phyloP scores from a whole-genome alignment of 2,329 filamentous ascomycete species.

The Purpureocillium takamizusanense region DNA sequence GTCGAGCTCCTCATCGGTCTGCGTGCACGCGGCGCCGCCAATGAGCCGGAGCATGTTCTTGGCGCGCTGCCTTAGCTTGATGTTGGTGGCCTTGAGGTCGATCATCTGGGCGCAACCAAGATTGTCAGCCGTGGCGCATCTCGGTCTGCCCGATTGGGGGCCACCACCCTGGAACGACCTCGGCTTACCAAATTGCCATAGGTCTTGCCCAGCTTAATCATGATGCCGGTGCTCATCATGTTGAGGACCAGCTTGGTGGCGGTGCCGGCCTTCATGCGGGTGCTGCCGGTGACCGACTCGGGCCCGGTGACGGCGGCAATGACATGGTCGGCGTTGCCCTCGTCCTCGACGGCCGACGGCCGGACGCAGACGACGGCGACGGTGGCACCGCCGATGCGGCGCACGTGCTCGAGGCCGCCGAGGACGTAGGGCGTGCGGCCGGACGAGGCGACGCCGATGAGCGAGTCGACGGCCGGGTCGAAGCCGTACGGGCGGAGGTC shows the following conservation, averaged over 20 bases:
- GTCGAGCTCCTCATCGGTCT: slow-evolving; percentile 11
- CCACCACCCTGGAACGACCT: no score
- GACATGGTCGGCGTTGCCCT: slow-evolving; percentile 15
- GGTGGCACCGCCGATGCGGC: slow-evolving; percentile 22
- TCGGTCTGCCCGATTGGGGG: slow-evolving; percentile 5
- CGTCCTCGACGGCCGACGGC: slow-evolving; percentile 13
- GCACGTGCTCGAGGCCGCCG: slow-evolving; percentile 20
- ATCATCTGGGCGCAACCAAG: slow-evolving; percentile 2
- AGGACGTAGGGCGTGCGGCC: slow-evolving; percentile 33
- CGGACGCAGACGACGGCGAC: slow-evolving; percentile 28
- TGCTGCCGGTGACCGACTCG: slow-evolving; percentile 35
- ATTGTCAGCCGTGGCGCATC: neutral
- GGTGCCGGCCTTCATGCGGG: slow-evolving; percentile 34
- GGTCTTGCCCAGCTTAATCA: slow-evolving; percentile 30
- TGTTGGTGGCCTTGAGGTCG: slow-evolving; percentile 25
- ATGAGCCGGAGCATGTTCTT: slow-evolving; percentile 14
- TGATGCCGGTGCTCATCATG: slow-evolving; percentile 32
- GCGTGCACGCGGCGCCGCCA: slow-evolving; percentile 7
- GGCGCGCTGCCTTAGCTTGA: slow-evolving; percentile 19
- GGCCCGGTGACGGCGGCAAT: slow-evolving; percentile 30
- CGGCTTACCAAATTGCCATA: slow-evolving; percentile 29
- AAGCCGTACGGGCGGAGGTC: slow-evolving; percentile 21
- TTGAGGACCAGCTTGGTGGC: slow-evolving; percentile 32
- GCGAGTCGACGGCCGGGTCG: slow-evolving; percentile 20
- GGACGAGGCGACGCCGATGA: slow-evolving; percentile 33